These are phyloP conservation scores for Apophysomyces variabilis DNA, from an alignment of 371 early-diverging fungal genomes.

Conservation along the genomic window DNA sequence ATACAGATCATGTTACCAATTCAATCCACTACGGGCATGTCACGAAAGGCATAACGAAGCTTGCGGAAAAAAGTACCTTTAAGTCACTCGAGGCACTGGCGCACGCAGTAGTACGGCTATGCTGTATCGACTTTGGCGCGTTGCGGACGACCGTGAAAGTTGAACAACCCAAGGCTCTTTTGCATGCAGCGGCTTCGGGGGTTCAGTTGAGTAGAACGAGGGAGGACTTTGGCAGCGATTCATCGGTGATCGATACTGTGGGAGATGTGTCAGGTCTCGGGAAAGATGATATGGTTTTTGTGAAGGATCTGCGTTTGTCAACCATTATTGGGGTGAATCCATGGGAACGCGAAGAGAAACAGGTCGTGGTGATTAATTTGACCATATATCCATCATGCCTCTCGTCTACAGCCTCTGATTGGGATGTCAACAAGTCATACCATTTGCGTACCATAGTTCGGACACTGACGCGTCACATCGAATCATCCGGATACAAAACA, in stretches of 20 bases:
- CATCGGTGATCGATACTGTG: constrained; percentile 23
- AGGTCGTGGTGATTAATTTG: constrained; percentile 84
- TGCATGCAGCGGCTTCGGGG: constrained; percentile 89
- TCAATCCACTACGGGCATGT: constrained; percentile 88
- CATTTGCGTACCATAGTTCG: constrained; percentile 88
- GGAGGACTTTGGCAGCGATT: constrained; percentile 38
- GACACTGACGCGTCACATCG: constrained; percentile 69
- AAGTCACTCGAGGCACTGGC: constrained; percentile 77
- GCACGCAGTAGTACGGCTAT: constrained; percentile 64
- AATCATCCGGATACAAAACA: constrained; percentile 80
- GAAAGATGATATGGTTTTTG: constrained; percentile 66
- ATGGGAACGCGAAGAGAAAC: constrained; percentile 96
- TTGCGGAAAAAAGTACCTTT: constrained; percentile 75
- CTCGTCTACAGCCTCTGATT: constrained; percentile 48
- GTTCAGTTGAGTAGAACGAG: constrained; percentile 82
- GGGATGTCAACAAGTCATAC: constrained; percentile 65
- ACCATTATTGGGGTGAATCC: constrained; percentile 95
- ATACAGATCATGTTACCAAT: constrained; percentile 73
- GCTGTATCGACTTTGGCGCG: constrained; percentile 63
- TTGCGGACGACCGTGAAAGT: constrained; percentile 73
- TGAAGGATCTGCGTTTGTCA: constrained; percentile 77
- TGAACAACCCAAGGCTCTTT: constrained; percentile 90
- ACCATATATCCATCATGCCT: constrained; percentile 68
- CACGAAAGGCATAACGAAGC: constrained; percentile 75
- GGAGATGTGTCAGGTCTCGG: constrained; percentile 53